Base-by-base conservation (phyloP, 805 yeast genomes). In the Ogataea nonfermentans region DNA sequence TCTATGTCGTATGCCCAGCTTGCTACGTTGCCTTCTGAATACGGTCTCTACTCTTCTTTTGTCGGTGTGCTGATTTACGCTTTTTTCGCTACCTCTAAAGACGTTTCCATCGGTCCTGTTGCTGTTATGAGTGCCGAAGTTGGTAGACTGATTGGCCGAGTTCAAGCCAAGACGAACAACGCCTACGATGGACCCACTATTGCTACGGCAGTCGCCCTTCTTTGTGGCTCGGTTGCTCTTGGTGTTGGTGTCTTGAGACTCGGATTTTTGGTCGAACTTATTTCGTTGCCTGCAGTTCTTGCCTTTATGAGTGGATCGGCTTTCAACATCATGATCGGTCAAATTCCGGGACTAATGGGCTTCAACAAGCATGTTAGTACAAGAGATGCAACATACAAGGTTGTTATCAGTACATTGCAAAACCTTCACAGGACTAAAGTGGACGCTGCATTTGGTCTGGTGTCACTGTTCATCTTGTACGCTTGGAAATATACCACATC, bases 221-320 rank as follows among this genome's bases (percentile, higher is more conserved):
- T 90, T 39, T 84, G 95, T 71, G 97, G 97, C 59, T 78, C 81
- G 47, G 82, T 88, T 51, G 80, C 96, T 7, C 66, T 83, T 9
- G 96, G 88, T 40, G 65, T 89, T 43, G 97, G 97, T 48, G 37
- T 90, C 6, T 64, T 88, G 47, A 74, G 97, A 54, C 68, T 90
- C 16, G 97, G 97, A 0, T 90, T 90, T 66, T 70, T 90, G 37
- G 78, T 90, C 30, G 97, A 90, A 62, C 79, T 84, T 58, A 88
- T 90, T 54, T 87, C 96, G 3, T 71, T 82, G 56, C 96, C 96
- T 32, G 95, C 96, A 1, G 95, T 90, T 29, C 72, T 88, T 65
- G 97, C 97, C 0, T 90, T 89, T 68, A 90, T 90, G 91, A 75
- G 91, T 24, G 97, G 97, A 37, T 89, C 96, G 4, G 96, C 97